Conservation (phyloP, 1,284 basidiomycete genomes). For the Boletus sp. region DNA sequence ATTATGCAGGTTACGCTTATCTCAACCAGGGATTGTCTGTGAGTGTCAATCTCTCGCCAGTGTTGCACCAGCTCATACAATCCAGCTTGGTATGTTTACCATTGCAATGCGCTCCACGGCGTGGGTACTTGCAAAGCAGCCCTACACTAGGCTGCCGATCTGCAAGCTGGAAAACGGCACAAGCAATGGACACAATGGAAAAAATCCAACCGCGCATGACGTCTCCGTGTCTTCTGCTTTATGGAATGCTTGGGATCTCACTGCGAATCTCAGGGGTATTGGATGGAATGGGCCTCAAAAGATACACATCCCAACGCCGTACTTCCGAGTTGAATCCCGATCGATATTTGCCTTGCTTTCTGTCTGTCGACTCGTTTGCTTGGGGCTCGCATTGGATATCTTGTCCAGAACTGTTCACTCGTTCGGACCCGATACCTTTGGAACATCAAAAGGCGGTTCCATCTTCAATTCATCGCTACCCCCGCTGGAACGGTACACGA, state of each 20-base stretch:
- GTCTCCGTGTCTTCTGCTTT: constrained; percentile 19
- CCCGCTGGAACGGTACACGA: constrained; percentile 46
- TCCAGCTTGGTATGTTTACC: constrained; percentile 32
- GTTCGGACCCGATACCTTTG: constrained; percentile 32
- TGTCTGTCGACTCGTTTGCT: constrained; percentile 17
- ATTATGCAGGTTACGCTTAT: constrained; percentile 15
- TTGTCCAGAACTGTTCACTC: background rate
- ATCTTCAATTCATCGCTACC: constrained; percentile 55
- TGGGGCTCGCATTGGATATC: constrained; percentile 18
- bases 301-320: constrained; percentile 16
- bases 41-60: background rate
- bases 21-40: constrained; percentile 35
- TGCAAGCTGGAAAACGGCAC: constrained; percentile 1
- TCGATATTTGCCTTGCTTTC: constrained; percentile 24
- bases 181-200: background rate
- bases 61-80: background rate
- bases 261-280: constrained; percentile 30
- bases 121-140: constrained; percentile 25
- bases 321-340: constrained; percentile 26
- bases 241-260: constrained; percentile 38
- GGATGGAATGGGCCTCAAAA: constrained; percentile 31
- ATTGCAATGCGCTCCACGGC: constrained; percentile 31
- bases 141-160: constrained; percentile 24
- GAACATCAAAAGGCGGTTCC: constrained; percentile 40
- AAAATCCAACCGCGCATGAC: background rate